Base-by-base conservation (phyloP, 2,329 filamentous ascomycete genomes). In the Pseudogymnoascus sp. region DNA sequence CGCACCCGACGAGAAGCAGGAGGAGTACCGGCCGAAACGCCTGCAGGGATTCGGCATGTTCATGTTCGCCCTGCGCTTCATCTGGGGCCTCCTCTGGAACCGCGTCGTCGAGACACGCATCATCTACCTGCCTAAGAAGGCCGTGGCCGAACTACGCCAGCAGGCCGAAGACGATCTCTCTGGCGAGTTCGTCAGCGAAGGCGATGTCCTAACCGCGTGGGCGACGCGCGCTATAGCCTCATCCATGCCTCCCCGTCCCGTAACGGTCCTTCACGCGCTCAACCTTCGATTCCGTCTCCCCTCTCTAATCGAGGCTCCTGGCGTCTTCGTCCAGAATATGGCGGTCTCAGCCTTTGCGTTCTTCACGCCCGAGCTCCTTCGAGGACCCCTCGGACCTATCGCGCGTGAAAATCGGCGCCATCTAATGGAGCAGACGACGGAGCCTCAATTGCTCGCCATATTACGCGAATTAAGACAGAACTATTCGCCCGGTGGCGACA, bases 151-250 rank as follows among this genome's bases (percentile, higher is more conserved):
- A 2, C 63, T 80, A 40, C 74, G 71, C 4, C 59, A 68, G 1
- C 69, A 68, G 29, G 75, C 76, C 26, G 65, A 71, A 42, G 66
- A 69, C 6, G 75, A 77, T 21, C 63, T 74, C 26, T 53, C 61
- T 1, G 59, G 60, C 1, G 44, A 60, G 1, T 81, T 79, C 62
- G 44, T 82, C 31, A 80, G 77, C 65, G 78, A 81, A n/a, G 75
- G 76, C 19, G 79, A 82, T 61, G 70, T 81, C 1, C 67, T 82
- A 1, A 69, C 72, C 1, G 77, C 77, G 0, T 82, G 79, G 77
- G 68, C 72, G 61, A 68, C 74, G 7, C 10, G 69, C 69, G 44
- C 66, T 69, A 23, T 68, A 64, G n/a, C 69, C 68, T 59, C 68
- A n/a, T 68, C n/a, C 67, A 67, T n/a, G 35, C 61, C 26, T 35